phyloP scores from a whole-genome alignment of 2,329 filamentous ascomycete species.

The Penicillium sp. region DNA sequence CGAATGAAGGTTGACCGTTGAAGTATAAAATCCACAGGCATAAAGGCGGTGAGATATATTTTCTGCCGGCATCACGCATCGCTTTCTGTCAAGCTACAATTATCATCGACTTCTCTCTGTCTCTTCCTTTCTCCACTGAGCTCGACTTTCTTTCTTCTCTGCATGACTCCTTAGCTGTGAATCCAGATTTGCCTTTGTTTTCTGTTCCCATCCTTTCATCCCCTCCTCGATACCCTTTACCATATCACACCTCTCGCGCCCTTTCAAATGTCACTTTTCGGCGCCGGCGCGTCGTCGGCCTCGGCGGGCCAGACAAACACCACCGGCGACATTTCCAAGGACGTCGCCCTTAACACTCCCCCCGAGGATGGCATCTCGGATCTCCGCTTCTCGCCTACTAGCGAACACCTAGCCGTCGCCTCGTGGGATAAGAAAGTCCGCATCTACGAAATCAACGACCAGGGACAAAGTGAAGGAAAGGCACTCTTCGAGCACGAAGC shows the following conservation, averaged over 20 bases:
- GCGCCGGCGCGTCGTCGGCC: conserved; percentile 51
- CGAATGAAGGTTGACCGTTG: background rate
- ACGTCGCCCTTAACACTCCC: conserved; percentile 73
- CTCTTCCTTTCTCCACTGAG: conserved; percentile 3
- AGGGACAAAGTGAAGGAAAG: conserved; percentile 79
- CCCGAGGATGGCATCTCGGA: conserved; percentile 90
- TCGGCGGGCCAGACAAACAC: conserved; percentile 62
- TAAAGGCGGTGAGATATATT: conserved; percentile 7
- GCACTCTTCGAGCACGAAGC: conserved; percentile 82
- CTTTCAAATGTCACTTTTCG: conserved; percentile 53
- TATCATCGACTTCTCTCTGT: conserved; percentile 1
- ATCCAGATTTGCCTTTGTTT: background rate
- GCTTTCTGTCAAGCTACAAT: conserved; percentile 12
- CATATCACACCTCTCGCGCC: conserved; percentile 14
- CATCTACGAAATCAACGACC: conserved; percentile 84
- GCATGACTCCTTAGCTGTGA: background rate
- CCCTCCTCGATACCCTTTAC: background rate
- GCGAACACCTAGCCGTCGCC: conserved; percentile 81
- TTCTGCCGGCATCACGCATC: conserved; percentile 11
- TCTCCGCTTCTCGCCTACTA: conserved; percentile 73
- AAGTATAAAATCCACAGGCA: background rate
- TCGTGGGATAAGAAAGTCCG: conserved; percentile 99
- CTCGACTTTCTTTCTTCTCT: conserved; percentile 1
- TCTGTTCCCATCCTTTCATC: background rate
- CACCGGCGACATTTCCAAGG: conserved; percentile 85